Evolutionary conservation across 1,139 yeast species (phyloP).

Genomic region (Scheffersomyces parashehatae): DNA sequence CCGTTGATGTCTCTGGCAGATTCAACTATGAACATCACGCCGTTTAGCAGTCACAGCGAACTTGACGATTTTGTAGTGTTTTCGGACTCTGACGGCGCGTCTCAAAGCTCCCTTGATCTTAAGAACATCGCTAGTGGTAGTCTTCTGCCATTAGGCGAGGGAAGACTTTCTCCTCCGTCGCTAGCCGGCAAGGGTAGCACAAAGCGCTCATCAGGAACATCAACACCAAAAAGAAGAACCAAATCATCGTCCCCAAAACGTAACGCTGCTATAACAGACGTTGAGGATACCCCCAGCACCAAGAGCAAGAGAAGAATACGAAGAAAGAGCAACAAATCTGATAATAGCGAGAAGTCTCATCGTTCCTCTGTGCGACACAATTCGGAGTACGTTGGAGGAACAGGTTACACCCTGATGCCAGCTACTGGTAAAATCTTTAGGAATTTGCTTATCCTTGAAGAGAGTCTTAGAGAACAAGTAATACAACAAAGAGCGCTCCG

Average conservation of each 20-base stretch:
- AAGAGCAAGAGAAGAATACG: constrained; percentile 28
- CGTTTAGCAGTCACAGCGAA: constrained; percentile 19
- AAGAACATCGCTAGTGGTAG: too few relatives aligned
- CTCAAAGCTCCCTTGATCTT: constrained; percentile 30
- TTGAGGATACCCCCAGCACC: constrained; percentile 21
- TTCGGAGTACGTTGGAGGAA: constrained; percentile 19
- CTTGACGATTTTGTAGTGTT: constrained; percentile 36
- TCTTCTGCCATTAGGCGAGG: constrained; percentile 2
- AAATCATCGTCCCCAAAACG: constrained; percentile 1
- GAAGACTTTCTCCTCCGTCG: not conserved
- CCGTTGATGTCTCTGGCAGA: constrained; percentile 22
- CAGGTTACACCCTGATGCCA: constrained; percentile 48
- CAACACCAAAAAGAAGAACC: not conserved
- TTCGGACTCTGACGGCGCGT: constrained; percentile 43
- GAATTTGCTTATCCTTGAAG: constrained; percentile 80
- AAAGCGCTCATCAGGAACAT: not conserved
- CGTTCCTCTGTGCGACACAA: constrained; percentile 16
- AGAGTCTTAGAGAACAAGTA: constrained; percentile 78
- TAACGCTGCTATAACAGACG: constrained; percentile 10
- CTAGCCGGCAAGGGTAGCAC: too few relatives aligned
- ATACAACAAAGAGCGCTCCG: constrained; percentile 68
- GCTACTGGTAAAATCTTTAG: constrained; percentile 75
- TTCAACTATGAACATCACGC: constrained; percentile 21
- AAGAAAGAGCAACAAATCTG: constrained; percentile 33
- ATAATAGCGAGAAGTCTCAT: constrained; percentile 25